Evolutionary conservation across 179 eudicot species (phyloP).

Genomic region (Actinidia chinensis): DNA sequence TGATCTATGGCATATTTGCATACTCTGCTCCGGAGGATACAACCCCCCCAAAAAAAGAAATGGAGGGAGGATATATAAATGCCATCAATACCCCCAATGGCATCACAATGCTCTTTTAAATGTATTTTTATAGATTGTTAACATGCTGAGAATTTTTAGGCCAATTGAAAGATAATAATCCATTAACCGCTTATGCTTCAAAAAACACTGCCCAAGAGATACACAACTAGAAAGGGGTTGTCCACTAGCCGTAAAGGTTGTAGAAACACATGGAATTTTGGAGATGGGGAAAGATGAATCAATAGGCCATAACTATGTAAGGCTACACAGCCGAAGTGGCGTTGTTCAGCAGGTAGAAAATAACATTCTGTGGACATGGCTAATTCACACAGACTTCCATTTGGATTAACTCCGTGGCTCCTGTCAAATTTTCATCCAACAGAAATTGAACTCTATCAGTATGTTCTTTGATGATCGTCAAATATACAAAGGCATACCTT

Average conservation of each 20-base stretch:
- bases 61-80: not conserved
- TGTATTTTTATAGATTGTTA: not conserved
- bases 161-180: not conserved
- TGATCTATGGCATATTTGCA: conserved; percentile 61
- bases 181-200: not conserved
- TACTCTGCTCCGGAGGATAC: conserved; percentile 81
- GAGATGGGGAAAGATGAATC: not conserved
- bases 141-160: not conserved
- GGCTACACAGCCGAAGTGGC: too few species aligned
- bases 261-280: too few species aligned
- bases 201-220: not conserved
- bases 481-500: too few species aligned
- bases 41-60: too few species aligned
- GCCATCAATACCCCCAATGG: not conserved
- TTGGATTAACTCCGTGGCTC: conserved; percentile 83
- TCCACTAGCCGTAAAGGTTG: not conserved
- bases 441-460: conserved; percentile 15
- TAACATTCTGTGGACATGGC: conserved; percentile 96
- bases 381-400: conserved; percentile 97
- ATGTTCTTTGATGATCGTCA: not conserved
- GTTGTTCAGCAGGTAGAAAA: conserved; percentile 11
- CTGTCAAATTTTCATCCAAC: conserved; percentile 72
- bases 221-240: not conserved
- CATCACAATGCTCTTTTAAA: not conserved
- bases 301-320: too few species aligned